Percentiles rank a stretch among this genome's conserved stretches.
These are phyloP conservation scores for Cenchrus fungigraminus DNA, from an alignment of 176 grass and related monocot genomes.

Conservation along the genomic window DNA sequence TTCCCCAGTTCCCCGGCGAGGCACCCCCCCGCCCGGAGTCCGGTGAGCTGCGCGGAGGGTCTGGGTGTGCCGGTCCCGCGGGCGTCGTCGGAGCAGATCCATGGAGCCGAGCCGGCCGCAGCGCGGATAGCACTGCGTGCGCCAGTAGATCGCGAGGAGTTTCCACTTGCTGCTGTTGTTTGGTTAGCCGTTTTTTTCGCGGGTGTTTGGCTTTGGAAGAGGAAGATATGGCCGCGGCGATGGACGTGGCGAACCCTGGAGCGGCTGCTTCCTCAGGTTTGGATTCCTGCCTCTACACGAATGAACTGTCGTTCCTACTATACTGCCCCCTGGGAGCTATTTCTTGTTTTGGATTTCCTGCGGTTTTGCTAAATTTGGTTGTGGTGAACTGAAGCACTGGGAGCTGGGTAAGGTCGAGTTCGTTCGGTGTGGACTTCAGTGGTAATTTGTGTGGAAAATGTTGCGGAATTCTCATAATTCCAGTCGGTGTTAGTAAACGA, in stretches of 20 bases:
- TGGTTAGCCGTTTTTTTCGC: neutral
- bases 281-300: slow-evolving; percentile 6
- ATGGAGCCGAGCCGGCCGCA: neutral
- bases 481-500: neutral
- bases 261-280: slow-evolving; percentile 39
- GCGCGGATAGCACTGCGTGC: neutral
- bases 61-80: neutral
- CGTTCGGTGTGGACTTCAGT: slow-evolving; percentile 37
- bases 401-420: neutral
- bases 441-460: slow-evolving; percentile 6
- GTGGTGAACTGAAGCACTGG: neutral
- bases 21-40: neutral
- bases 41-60: neutral
- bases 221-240: slow-evolving; percentile 23
- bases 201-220: neutral
- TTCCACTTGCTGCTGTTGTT: too few relatives aligned
- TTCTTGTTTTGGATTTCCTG: neutral
- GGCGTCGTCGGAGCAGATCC: slow-evolving; percentile 30
- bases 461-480: neutral
- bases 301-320: neutral
- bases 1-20: neutral
- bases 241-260: slow-evolving; percentile 19
- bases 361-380: neutral
- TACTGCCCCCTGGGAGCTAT: neutral
- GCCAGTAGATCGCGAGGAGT: neutral